Evolutionary conservation across 106 monocot genomes (phyloP), one percentile per base, ranked within the genome.

Genomic region (Agapanthus africanus): DNA sequence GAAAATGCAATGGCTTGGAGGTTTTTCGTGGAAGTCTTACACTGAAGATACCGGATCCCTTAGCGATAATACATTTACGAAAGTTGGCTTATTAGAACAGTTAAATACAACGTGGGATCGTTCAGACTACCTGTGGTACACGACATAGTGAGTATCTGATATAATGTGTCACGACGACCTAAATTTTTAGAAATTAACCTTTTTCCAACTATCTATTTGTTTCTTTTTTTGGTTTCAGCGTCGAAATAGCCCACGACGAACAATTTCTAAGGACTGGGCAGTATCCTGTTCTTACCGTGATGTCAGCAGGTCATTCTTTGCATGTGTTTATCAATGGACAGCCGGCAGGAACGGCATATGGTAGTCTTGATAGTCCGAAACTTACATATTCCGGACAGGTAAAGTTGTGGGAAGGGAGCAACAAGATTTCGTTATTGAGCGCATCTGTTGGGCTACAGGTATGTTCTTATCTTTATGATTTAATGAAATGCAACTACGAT

Each of bases 111-210:
- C 99, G 33, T 84, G 99, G 81, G 99, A 99, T 81, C 59, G 69
- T 66, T 87, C 99, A 40, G 99, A 99, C 77, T 99, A 99, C 52
- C 74, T 99, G 44, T 99, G 92, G 92, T 99, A 99, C 79, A 93
- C 92, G 6, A 93, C 99, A 64, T 85, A 93, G 99, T 99, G 50
- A 90, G 99, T 87, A 63, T 35, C 56, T 4, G 36, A 59, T 0
- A 6, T 33, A 68, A 16, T 14, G 19, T 25, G n/a, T n/a, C n/a
- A n/a, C n/a, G n/a, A n/a, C n/a, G n/a, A n/a, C n/a, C n/a, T n/a
- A n/a, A n/a, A n/a, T n/a, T n/a, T n/a, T n/a, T n/a, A n/a, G n/a
- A n/a, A n/a, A n/a, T n/a, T n/a, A n/a, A n/a, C n/a, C n/a, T n/a
- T n/a, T n/a, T n/a, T n/a, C n/a, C n/a, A n/a, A n/a, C n/a, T n/a